Base-by-base conservation (phyloP, 805 yeast genomes). In the Blastobotrys terrestris region DNA sequence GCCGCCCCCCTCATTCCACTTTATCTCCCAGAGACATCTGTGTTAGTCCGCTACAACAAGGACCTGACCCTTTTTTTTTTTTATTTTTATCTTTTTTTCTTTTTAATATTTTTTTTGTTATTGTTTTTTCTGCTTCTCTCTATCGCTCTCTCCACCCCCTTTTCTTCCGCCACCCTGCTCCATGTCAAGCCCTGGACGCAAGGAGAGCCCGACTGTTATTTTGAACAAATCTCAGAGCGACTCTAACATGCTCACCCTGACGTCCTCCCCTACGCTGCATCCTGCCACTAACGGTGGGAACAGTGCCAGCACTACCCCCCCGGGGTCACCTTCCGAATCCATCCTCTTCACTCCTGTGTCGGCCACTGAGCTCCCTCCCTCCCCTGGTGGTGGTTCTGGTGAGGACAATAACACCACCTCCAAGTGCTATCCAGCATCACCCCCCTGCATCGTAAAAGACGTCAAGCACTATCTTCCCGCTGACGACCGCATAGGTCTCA, bases 401-500 rank as follows among this genome's bases (percentile, higher is more conserved):
- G 35, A 26, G 35, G 35, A 26, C 8, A 11, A 26, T 26, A 11
- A 11, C 35, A 11, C 8, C 35, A 11, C 35, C 35, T 11, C 5
- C 11, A 6, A 26, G 5, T 5, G 5, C 35, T 11, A 11, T 26
- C 35, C 35, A n/a, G n/a, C n/a, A n/a, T n/a, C n/a, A 11, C 35
- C 35, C 35, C 5, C 5, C 35, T 6, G 35, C 35, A 26, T 26
- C 35, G 35, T 26, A 5, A 26, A 26, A 11, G 35, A 26, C 35
- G 35, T 26, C 35, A 5, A 11, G 35, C 11, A 5, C 35, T 26
- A 26, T 26, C 35, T 26, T 5, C 35, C 19, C 20, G 46, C 13
- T 15, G 46, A 43, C 3, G 21, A 18, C 13, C 15, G 20, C 16
- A 40, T 56, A 2, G 49, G 52, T 18, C 26, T 43, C 39, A 55